These are phyloP conservation scores for Cyclostephanos tholiformis DNA, from an alignment of 108 stramenopile species.

Conservation along the genomic window DNA sequence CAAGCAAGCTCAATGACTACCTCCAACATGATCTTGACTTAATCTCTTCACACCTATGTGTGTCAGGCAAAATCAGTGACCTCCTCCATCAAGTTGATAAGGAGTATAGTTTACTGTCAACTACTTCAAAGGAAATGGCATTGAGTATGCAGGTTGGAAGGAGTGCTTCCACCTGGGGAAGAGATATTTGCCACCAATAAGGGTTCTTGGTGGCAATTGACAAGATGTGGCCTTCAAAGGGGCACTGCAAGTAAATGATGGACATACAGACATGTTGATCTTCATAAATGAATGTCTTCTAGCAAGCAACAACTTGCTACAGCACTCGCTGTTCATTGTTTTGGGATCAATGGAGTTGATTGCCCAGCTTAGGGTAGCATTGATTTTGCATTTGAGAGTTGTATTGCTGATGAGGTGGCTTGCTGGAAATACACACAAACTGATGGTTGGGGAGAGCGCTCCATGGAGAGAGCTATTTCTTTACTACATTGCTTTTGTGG, in stretches of 20 bases:
- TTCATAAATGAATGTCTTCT: conserved; percentile 8
- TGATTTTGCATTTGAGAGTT: conserved; percentile 14
- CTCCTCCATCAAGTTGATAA: conserved; percentile 25
- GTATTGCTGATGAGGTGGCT: conserved; percentile 21
- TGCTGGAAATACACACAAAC: conserved; percentile 15
- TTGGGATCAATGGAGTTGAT: conserved; percentile 15
- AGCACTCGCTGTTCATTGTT: conserved; percentile 8
- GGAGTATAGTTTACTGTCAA: conserved; percentile 6
- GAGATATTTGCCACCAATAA: conserved; percentile 4
- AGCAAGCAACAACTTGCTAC: conserved; percentile 3
- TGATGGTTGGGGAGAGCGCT: conserved; percentile 20
- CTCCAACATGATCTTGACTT: conserved; percentile 12
- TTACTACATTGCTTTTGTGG: conserved; percentile 6
- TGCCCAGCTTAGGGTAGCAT: conserved; percentile 20
- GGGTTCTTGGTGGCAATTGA: conserved; percentile 12
- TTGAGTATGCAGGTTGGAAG: conserved; percentile 5
- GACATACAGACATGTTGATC: not conserved
- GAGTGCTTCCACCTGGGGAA: conserved; percentile 12
- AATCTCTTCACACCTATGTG: conserved; percentile 15
- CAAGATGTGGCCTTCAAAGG: conserved; percentile 23
- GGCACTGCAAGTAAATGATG: conserved; percentile 19
- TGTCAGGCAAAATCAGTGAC: not conserved
- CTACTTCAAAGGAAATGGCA: not conserved
- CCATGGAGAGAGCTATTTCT: conserved; percentile 10
- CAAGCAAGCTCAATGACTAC: not conserved